Evolutionary conservation across 306 rosid species (phyloP).

Genomic region (Medicago arabica): DNA sequence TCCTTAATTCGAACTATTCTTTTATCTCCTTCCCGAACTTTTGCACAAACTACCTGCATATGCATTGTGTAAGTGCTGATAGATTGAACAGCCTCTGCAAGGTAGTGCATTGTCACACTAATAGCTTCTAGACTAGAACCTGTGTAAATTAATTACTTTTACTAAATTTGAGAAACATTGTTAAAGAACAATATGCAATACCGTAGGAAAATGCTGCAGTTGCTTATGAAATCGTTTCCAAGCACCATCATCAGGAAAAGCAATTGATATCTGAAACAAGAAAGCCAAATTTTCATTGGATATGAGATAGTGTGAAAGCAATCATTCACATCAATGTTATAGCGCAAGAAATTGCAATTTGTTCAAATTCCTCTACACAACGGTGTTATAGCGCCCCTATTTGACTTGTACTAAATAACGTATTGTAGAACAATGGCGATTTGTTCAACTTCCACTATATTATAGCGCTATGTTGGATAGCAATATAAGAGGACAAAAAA

Average conservation of each 20-base stretch:
- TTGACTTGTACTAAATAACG: not conserved
- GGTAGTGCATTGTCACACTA: slow-evolving; percentile 27
- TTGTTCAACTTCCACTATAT: not conserved
- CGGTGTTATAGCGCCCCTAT: not conserved
- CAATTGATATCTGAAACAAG: slow-evolving; percentile 73
- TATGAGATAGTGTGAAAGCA: slow-evolving; percentile 23
- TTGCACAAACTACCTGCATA: slow-evolving; percentile 89
- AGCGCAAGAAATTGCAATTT: not conserved
- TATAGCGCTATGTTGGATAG: not conserved
- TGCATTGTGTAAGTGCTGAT: slow-evolving; percentile 33
- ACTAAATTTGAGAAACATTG: slow-evolving; percentile 31
- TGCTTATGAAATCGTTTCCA: slow-evolving; percentile 97
- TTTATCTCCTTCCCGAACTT: slow-evolving; percentile 97
- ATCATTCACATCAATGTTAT: not conserved
- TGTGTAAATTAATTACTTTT: slow-evolving; percentile 9
- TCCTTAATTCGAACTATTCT: slow-evolving; percentile 93
- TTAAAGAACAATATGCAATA: slow-evolving; percentile 42
- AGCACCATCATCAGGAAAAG: slow-evolving; percentile 99
- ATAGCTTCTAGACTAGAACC: slow-evolving; percentile 22
- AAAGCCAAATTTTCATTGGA: slow-evolving; percentile 28
- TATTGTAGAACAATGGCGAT: not conserved
- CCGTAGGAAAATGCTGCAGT: slow-evolving; percentile 96
- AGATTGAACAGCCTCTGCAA: slow-evolving; percentile 25
- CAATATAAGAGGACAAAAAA: no score
- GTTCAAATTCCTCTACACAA: not conserved